A percentile compares a stretch with the other conserved stretches of the same genome.
phyloP scores from a whole-genome alignment of 176 grass and related monocot species.

The Oryza meridionalis region DNA sequence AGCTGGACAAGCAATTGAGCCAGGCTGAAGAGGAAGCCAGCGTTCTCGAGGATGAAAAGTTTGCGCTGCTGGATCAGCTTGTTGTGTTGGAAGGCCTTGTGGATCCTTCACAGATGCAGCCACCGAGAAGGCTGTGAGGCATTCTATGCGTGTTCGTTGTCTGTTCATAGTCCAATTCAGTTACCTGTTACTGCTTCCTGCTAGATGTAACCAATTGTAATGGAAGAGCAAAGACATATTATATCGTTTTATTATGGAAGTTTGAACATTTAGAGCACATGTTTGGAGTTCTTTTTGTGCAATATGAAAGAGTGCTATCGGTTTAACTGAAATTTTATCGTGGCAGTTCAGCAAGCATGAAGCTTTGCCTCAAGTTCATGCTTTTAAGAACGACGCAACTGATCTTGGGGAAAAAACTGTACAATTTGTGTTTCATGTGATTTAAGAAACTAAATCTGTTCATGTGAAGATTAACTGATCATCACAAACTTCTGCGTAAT shows the following conservation, averaged over 20 bases:
- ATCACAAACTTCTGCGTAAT: background rate
- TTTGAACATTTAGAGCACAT: background rate
- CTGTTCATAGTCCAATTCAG: constrained; percentile 30
- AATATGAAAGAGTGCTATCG: background rate
- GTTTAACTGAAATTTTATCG: background rate
- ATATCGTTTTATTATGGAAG: constrained; percentile 20
- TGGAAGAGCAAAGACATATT: background rate
- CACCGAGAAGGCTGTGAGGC: constrained; percentile 26
- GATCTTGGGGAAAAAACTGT: background rate
- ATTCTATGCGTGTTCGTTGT: background rate
- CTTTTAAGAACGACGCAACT: background rate
- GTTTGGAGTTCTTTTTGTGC: background rate
- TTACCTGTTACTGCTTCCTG: constrained; percentile 17
- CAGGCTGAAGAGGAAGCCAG: constrained; percentile 60
- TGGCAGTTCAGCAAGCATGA: background rate
- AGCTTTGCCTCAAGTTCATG: background rate
- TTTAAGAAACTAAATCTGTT: background rate
- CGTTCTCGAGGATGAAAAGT: constrained; percentile 67
- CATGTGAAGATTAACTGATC: background rate
- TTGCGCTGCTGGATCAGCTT: constrained; percentile 84
- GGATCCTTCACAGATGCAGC: constrained; percentile 42
- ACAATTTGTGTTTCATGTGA: background rate
- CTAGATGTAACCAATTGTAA: constrained; percentile 19
- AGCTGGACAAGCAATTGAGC: constrained; percentile 64
- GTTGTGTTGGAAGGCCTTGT: constrained; percentile 95